Base-by-base conservation (phyloP, 345 rosid genomes). In the Ceriops tagal region DNA sequence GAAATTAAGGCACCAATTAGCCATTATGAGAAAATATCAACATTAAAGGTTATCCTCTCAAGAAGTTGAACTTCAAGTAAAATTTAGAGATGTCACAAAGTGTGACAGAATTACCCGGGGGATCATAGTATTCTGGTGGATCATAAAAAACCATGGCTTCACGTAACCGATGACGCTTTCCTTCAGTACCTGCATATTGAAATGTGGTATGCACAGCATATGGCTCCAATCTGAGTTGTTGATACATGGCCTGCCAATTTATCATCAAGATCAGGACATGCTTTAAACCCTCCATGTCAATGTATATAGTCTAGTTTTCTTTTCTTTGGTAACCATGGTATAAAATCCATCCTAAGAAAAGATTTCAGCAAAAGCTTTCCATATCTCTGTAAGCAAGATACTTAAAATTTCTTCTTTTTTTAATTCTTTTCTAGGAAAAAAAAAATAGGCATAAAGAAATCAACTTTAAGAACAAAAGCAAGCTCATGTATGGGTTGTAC, bases 121-220 rank as follows among this genome's bases (percentile, higher is more conserved):
- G 66, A 73, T 95, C 91, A 73, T 87, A 92, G 78, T 95, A 95
- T 62, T 90, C 98, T 13, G 93, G 90, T 46, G 91, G 92, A 79
- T 95, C 98, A 81, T 83, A 90, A 77, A 95, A 95, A 65, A 83
- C 79, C 93, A 82, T 92, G 72, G 80, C 97, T 67, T 95, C 99
- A 66, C 99, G 88, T 68, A 95, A 78, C 65, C 99, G 87, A 64
- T 95, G 98, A 55, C 99, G 93, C 86, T 92, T 92, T 69, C 99
- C 99, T 66, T 90, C 99, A 4, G 99, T 95, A 61, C 97, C 99
- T 61, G 84, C 98, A 83, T 87, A 95, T 66, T 95, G 99, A 78
- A 90, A 95, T 21, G 99, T 95, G 74, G 99, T 95, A 79, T 95
- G 99, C 77, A 95, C 72, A 10, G 98, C 98, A 64, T 90, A 95